Evolutionary conservation across 1,139 yeast genomes (phyloP), one percentile per base, ranked within the genome.

Genomic region (Geotrichum restrictum): DNA sequence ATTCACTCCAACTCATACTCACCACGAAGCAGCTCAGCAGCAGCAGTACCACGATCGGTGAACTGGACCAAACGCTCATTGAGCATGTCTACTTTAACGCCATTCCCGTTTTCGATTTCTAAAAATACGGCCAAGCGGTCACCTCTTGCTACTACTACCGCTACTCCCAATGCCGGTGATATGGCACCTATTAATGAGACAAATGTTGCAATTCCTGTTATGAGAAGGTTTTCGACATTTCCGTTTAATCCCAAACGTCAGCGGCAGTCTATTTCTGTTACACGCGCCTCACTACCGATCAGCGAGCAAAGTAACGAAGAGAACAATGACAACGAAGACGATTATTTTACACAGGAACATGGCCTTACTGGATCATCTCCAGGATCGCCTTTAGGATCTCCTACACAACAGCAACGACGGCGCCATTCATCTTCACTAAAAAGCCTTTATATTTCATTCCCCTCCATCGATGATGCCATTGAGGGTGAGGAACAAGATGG

Each of bases 391-490:
- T 24, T 24, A 8, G 29, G 8, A 24, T 24, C 8, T 5, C 29
- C 8, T 24, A 8, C 29, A 24, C 29, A 24, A 5, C 29, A 24
- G 29, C 29, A 24, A 11, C 22, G 32, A n/a, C 33, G 21, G 16
- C 36, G 22, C 14, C 42, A 37, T 29, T 32, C 46, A 14, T 10
- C 42, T 27, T 7, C 48, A 14, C 41, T 32, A 21, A 14, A 38
- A 13, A 18, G 43, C 37, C 27, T 38, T 47, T 57, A 57, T 39
- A 48, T 57, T 45, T 57, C 60, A 6, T 57, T 57, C 36, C 60
- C 60, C 7, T 41, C 58, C n/a, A 56, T 57, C 39, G 55, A 38
- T 41, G 60, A 57, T 40, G 51, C 49, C 29, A 50, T 52, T 3
- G 51, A 54, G 21, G 36, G 42, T 43, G 52, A 54, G 14, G 48